Evolutionary conservation across 805 yeast genomes (phyloP).

Genomic region (Schizosaccharomyces octosporus): DNA sequence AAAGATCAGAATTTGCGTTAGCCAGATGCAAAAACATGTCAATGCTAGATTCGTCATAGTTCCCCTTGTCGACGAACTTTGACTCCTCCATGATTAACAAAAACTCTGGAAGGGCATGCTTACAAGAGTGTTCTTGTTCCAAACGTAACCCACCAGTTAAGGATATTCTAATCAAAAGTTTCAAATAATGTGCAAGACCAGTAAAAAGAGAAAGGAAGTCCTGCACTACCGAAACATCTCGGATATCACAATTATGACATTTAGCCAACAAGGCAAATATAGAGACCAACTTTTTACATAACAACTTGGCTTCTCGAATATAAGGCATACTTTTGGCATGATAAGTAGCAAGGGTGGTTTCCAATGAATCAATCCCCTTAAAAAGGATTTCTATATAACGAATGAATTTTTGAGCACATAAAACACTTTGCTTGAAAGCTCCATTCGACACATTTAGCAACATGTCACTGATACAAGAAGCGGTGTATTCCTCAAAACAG

Average conservation of each 20-base stretch:
- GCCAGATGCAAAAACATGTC: not conserved
- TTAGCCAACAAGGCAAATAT: conserved; percentile 66
- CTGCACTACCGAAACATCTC: conserved; percentile 11
- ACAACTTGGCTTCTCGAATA: conserved; percentile 43
- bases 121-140: conserved; percentile 28
- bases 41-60: conserved; percentile 7
- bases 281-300: conserved; percentile 74
- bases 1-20: conserved; percentile 29
- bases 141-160: conserved; percentile 49
- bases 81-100: conserved; percentile 13
- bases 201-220: conserved; percentile 55
- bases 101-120: conserved; percentile 38
- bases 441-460: conserved; percentile 57
- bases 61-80: conserved; percentile 3
- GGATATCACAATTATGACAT: conserved; percentile 13
- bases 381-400: conserved; percentile 54
- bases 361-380: conserved; percentile 33
- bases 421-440: conserved; percentile 39
- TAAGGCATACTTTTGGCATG: conserved; percentile 11
- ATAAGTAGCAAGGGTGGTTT: not conserved
- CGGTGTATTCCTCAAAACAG: conserved; percentile 73
- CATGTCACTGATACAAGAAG: conserved; percentile 78
- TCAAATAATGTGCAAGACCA: conserved; percentile 77
- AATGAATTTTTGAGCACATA: conserved; percentile 47
- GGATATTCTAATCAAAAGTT: conserved; percentile 59